Evolutionary conservation across 2,329 filamentous ascomycete species (phyloP).

Genomic region (Xylaria sp.): DNA sequence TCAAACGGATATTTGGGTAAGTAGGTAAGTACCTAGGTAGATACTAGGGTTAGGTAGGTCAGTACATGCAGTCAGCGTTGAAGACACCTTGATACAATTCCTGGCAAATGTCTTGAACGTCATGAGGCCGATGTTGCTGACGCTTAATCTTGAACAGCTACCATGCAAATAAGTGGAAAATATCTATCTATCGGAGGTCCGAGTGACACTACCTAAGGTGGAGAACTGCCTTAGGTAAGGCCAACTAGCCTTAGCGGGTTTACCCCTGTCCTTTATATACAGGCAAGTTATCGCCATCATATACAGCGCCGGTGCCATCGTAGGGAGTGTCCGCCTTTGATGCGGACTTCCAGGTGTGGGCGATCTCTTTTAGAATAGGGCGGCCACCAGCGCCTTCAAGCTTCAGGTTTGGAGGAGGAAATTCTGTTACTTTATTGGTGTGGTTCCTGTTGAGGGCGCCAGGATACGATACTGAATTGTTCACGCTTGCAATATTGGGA

Average conservation of each 20-base stretch:
- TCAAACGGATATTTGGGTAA: too few species aligned
- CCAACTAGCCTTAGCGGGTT: too few species aligned
- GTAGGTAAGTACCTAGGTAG: too few species aligned
- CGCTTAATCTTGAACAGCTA: neutral
- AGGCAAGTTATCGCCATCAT: conserved; percentile 49
- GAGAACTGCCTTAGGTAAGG: too few species aligned
- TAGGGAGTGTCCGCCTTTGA: conserved; percentile 48
- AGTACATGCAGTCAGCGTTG: too few species aligned
- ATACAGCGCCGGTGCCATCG: conserved; percentile 51
- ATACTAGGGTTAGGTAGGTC: too few species aligned
- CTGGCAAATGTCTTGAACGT: too few species aligned
- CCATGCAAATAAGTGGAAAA: neutral
- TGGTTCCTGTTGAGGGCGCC: conserved; percentile 48
- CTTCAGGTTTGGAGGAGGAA: conserved; percentile 51
- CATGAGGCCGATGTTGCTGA: too few species aligned
- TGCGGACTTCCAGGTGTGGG: conserved; percentile 40
- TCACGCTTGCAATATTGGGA: conserved; percentile 41
- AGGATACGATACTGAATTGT: conserved; percentile 51
- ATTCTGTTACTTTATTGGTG: conserved; percentile 36
- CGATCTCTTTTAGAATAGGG: conserved; percentile 45
- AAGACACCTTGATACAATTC: too few species aligned
- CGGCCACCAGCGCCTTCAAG: conserved; percentile 51
- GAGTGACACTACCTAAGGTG: too few species aligned
- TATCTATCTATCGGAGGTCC: neutral
- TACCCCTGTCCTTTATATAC: conserved; percentile 45